phyloP scores from a whole-genome alignment of 2,329 filamentous ascomycete genomes.

The Metarhizium rileyi region DNA sequence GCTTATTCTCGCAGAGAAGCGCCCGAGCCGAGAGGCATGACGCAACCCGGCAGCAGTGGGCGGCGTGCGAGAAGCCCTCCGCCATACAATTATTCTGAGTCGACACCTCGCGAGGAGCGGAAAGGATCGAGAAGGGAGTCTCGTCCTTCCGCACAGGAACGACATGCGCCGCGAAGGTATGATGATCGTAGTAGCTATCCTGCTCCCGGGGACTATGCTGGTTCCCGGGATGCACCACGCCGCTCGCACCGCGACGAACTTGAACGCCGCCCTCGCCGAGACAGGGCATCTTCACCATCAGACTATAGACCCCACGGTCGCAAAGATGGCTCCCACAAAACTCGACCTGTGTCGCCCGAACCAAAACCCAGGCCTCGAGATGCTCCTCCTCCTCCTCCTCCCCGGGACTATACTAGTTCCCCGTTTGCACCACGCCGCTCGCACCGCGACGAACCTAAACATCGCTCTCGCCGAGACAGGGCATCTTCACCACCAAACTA shows the following conservation, averaged over 20 bases:
- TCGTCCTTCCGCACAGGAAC: background rate
- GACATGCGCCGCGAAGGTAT: slow-evolving; percentile 1
- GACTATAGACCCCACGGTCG: slow-evolving; percentile 11
- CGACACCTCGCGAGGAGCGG: slow-evolving; percentile 3
- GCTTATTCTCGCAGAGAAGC: slow-evolving; percentile 6
- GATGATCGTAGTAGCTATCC: too few species aligned
- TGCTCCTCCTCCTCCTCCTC: background rate
- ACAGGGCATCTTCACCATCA: slow-evolving; percentile 10
- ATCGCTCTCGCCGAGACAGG: slow-evolving; percentile 12
- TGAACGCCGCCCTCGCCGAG: slow-evolving; percentile 11
- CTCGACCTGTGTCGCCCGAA: slow-evolving; percentile 6
- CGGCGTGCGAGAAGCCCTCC: slow-evolving; percentile 10
- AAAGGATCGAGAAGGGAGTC: slow-evolving; percentile 1
- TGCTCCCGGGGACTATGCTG: background rate
- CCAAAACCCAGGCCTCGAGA: slow-evolving; percentile 1
- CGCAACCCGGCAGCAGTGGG: background rate
- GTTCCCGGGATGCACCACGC: slow-evolving; percentile 1
- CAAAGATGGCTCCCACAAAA: slow-evolving; percentile 3
- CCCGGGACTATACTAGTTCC: background rate
- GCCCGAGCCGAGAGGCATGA: slow-evolving; percentile 3
- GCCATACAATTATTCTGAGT: slow-evolving; percentile 6
- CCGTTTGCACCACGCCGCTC: slow-evolving; percentile 3
- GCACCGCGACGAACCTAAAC: slow-evolving; percentile 8
- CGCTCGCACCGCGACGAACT: slow-evolving; percentile 8
- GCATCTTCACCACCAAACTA: slow-evolving; percentile 10